Evolutionary conservation across 768 basidiomycete genomes (phyloP).

Genomic region (Lentinula lateritia): DNA sequence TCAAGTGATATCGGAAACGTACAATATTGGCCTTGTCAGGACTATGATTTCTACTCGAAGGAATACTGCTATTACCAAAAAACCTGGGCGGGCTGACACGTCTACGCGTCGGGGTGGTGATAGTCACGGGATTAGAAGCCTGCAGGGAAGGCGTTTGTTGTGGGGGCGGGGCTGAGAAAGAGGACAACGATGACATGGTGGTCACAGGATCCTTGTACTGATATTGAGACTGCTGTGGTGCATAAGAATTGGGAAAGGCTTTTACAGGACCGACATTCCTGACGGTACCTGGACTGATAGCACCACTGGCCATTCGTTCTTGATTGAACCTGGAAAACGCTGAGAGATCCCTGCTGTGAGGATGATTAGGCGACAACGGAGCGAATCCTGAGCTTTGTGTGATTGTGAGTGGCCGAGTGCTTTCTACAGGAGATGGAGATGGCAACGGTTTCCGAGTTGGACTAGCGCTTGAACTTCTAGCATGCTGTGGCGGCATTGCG

Average conservation of each 20-base stretch:
- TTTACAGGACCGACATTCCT: background rate
- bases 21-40: background rate
- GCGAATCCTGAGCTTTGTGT: background rate
- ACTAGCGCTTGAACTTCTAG: background rate
- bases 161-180: background rate
- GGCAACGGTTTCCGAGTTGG: background rate
- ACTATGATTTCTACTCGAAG: background rate
- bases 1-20: background rate
- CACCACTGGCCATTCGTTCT: conserved; percentile 3
- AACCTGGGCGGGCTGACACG: conserved; percentile 1
- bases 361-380: background rate
- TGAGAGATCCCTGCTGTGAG: conserved; percentile 2
- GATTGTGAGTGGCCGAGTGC: background rate
- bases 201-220: background rate
- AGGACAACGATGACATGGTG: background rate
- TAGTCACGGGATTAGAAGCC: background rate
- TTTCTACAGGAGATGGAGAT: background rate
- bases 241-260: background rate
- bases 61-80: background rate
- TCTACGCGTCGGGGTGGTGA: background rate
- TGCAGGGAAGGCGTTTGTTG: background rate
- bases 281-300: background rate
- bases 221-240: background rate
- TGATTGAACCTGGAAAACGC: conserved; percentile 4
- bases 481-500: background rate